Conservation (phyloP, 1,284 basidiomycete genomes). For the Cryptococcus depauperatus region DNA sequence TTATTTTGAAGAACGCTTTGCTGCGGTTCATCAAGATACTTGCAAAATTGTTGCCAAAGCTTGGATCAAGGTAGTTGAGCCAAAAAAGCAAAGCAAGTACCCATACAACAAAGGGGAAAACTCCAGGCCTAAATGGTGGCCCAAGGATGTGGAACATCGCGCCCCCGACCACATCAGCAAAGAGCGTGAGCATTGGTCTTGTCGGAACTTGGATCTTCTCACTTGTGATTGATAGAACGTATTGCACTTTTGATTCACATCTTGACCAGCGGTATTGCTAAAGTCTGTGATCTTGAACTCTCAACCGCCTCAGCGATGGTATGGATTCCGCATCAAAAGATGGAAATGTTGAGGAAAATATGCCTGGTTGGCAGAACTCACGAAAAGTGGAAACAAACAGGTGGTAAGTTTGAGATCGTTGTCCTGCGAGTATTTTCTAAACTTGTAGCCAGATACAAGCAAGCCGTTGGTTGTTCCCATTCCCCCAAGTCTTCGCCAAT, state of each 20-base stretch:
- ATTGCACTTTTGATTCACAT: conserved; percentile 47
- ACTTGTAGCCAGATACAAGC: background rate
- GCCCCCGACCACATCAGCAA: conserved; percentile 52
- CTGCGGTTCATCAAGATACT: conserved; percentile 47
- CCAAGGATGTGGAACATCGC: conserved; percentile 47
- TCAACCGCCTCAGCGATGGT: conserved; percentile 48
- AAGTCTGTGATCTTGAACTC: conserved; percentile 46
- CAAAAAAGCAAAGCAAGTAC: conserved; percentile 50
- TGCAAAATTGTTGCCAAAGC: conserved; percentile 51
- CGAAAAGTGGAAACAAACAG: conserved; percentile 24
- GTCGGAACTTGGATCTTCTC: background rate
- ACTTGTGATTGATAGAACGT: conserved; percentile 39
- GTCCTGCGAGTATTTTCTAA: conserved; percentile 9
- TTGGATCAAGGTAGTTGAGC: conserved; percentile 52
- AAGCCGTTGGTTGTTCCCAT: conserved; percentile 19
- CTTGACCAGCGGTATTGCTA: conserved; percentile 42
- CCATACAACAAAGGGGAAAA: conserved; percentile 52
- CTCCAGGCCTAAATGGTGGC: conserved; percentile 51
- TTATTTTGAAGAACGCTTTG: conserved; percentile 41
- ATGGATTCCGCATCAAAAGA: conserved; percentile 46
- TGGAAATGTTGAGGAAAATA: conserved; percentile 47
- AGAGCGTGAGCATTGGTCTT: conserved; percentile 31
- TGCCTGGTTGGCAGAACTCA: conserved; percentile 49
- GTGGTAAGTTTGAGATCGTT: background rate
- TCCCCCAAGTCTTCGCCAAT: background rate